phyloP scores from a whole-genome alignment of 148 eudicot species.

The Amaranthus cruentus region DNA sequence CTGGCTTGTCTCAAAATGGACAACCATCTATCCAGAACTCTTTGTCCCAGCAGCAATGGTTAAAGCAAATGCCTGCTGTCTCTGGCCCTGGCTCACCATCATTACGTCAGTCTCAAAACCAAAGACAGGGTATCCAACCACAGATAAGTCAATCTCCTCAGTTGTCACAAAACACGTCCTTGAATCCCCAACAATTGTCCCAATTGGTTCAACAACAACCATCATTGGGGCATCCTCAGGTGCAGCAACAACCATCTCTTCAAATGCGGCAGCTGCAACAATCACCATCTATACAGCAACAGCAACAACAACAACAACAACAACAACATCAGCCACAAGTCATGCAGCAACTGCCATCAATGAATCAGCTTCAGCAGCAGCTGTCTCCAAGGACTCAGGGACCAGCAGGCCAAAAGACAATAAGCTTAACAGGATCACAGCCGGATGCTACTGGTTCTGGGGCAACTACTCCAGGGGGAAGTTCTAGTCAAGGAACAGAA shows the following conservation, averaged over 20 bases:
- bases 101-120: slow-evolving; percentile 67
- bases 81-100: slow-evolving; percentile 68
- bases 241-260: slow-evolving; percentile 47
- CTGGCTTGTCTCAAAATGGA: slow-evolving; percentile 77
- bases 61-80: slow-evolving; percentile 73
- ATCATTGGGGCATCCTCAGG: slow-evolving; percentile 39
- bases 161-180: slow-evolving; percentile 51
- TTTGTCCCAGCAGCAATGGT: slow-evolving; percentile 75
- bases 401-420: slow-evolving; percentile 67
- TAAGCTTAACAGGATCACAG: slow-evolving; percentile 91
- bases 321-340: slow-evolving; percentile 23
- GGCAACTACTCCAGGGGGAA: slow-evolving; percentile 77
- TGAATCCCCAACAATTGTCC: slow-evolving; percentile 68
- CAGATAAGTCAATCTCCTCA: slow-evolving; percentile 58
- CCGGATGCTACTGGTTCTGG: slow-evolving; percentile 96
- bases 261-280: slow-evolving; percentile 35
- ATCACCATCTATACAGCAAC: slow-evolving; percentile 33
- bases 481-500: slow-evolving; percentile 95
- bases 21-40: slow-evolving; percentile 56
- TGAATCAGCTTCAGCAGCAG: slow-evolving; percentile 56
- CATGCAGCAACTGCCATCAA: slow-evolving; percentile 38
- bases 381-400: slow-evolving; percentile 63
- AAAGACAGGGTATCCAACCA: slow-evolving; percentile 49
- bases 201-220: slow-evolving; percentile 60
- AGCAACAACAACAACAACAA: slow-evolving; percentile 32